phyloP scores from a whole-genome alignment of 2,329 filamentous ascomycete species.

The Penicillium corylophilum region DNA sequence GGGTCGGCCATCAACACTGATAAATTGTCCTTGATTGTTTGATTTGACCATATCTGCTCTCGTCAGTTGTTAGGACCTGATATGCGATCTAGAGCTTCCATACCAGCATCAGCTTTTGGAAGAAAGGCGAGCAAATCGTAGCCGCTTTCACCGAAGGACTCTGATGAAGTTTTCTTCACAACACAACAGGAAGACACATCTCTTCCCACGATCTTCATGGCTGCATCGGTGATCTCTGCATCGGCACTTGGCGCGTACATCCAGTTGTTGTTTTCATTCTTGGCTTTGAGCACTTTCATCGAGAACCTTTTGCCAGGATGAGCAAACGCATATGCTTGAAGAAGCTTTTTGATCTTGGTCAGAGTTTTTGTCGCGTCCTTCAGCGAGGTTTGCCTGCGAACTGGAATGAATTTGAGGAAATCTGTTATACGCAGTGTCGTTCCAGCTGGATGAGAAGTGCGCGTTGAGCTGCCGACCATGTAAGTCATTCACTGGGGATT shows the following conservation, averaged over 20 bases:
- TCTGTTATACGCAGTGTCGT: conserved; percentile 59
- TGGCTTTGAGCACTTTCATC: conserved; percentile 56
- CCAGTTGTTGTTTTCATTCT: conserved; percentile 62
- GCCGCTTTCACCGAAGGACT: conserved; percentile 14
- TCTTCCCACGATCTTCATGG: conserved; percentile 56
- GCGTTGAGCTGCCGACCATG: conserved; percentile 29
- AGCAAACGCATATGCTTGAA: conserved; percentile 62
- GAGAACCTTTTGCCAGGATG: conserved; percentile 57
- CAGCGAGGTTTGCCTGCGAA: conserved; percentile 56
- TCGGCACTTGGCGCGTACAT: conserved; percentile 56
- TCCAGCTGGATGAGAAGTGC: conserved; percentile 57
- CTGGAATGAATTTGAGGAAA: conserved; percentile 59
- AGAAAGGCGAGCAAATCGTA: conserved; percentile 52
- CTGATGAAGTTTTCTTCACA: conserved; percentile 29
- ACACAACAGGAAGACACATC: conserved; percentile 54
- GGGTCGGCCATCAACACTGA: conserved; percentile 59
- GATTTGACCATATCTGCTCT: conserved; percentile 37
- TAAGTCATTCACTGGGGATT: not conserved
- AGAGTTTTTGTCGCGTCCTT: conserved; percentile 53
- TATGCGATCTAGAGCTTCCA: conserved; percentile 20
- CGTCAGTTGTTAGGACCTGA: conserved; percentile 27
- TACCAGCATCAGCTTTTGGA: conserved; percentile 41
- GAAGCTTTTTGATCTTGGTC: conserved; percentile 51
- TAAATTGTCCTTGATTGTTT: conserved; percentile 46
- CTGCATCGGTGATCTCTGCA: conserved; percentile 53